phyloP scores from a whole-genome alignment of 2,329 filamentous ascomycete species.

The Penicillium sp. region DNA sequence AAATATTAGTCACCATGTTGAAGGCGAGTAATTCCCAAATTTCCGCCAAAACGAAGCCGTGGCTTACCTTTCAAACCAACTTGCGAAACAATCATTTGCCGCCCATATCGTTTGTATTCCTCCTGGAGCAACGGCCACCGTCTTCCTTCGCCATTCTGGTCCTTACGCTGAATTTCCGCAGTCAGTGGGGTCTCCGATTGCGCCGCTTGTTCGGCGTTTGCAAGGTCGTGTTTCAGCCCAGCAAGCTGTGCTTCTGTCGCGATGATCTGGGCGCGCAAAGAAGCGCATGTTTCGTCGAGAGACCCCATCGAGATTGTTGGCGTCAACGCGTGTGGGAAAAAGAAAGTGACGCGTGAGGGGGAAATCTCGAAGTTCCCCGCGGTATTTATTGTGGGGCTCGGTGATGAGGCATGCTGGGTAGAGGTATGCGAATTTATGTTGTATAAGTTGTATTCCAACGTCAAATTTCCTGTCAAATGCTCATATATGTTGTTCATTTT shows the following conservation, averaged over 20 bases:
- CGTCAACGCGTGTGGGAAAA: neutral
- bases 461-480: neutral
- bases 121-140: conserved; percentile 68
- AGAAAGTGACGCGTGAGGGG: neutral
- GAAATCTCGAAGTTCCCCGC: conserved; percentile 14
- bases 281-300: conserved; percentile 30
- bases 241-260: conserved; percentile 38
- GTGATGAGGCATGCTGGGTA: neutral
- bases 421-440: neutral
- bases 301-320: conserved; percentile 10
- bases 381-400: conserved; percentile 12
- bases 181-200: conserved; percentile 11
- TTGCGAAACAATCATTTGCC: conserved; percentile 84
- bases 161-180: neutral
- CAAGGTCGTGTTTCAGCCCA: conserved; percentile 37
- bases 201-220: conserved; percentile 29
- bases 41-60: neutral
- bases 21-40: neutral
- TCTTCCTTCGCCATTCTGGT: conserved; percentile 1
- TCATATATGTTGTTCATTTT: neutral
- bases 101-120: conserved; percentile 83
- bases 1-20: neutral
- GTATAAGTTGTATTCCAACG: too few relatives aligned
- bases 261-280: conserved; percentile 37
- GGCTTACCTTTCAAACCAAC: conserved; percentile 69